Percentiles rank a stretch among this genome's conserved stretches.
These are phyloP conservation scores for Termitomyces sp. DNA, from an alignment of 768 basidiomycete species.

Conservation along the genomic window DNA sequence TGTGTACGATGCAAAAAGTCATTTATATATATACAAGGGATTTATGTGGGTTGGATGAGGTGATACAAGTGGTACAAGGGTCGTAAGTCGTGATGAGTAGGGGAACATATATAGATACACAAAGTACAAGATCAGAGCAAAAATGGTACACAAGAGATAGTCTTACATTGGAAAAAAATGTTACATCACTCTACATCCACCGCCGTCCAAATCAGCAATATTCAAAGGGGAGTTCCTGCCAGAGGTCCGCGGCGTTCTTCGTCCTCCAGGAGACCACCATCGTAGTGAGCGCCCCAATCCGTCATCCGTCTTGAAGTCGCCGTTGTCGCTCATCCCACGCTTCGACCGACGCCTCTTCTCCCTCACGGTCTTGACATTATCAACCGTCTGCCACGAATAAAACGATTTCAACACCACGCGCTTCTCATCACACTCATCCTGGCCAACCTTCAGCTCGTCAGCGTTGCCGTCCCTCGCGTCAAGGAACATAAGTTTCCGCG, in stretches of 20 bases:
- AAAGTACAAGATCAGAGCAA: slow-evolving; percentile 18
- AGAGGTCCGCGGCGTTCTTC: slow-evolving; percentile 29
- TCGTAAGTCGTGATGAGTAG: not conserved
- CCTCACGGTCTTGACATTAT: slow-evolving; percentile 64
- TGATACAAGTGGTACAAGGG: not conserved
- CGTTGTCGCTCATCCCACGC: slow-evolving; percentile 40
- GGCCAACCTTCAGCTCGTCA: slow-evolving; percentile 64
- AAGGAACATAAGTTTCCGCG: slow-evolving; percentile 65
- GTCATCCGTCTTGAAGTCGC: slow-evolving; percentile 28
- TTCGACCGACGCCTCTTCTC: slow-evolving; percentile 65
- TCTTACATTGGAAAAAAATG: slow-evolving; percentile 2
- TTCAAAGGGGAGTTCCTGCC: slow-evolving; percentile 52
- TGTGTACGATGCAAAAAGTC: slow-evolving; percentile 5
- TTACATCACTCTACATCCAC: slow-evolving; percentile 73
- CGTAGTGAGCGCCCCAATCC: slow-evolving; percentile 25
- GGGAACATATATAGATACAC: not conserved
- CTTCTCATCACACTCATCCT: slow-evolving; percentile 78
- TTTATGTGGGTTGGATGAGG: not conserved
- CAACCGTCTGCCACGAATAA: slow-evolving; percentile 84
- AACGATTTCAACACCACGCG: slow-evolving; percentile 82
- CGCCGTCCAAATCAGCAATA: slow-evolving; percentile 47
- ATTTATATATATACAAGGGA: slow-evolving; percentile 4
- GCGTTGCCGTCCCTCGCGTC: slow-evolving; percentile 65
- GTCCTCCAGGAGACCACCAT: slow-evolving; percentile 59
- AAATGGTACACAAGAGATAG: slow-evolving; percentile 1